phyloP scores from a whole-genome alignment of 108 stramenopile genomes.

The Chaetoceros muelleri region DNA sequence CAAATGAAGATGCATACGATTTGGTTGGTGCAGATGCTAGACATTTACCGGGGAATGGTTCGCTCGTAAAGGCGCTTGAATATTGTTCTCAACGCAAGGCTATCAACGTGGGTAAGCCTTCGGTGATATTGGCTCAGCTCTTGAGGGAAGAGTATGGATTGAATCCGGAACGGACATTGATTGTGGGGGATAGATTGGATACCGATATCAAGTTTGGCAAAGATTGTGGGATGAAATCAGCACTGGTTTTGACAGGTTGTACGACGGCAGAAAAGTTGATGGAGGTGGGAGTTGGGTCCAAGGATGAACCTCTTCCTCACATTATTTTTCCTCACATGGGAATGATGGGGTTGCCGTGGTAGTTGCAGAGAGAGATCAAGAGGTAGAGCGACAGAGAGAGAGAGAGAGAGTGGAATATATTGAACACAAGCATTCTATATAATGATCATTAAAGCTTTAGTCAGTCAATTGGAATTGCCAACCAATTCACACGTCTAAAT shows the following conservation, averaged over 20 bases:
- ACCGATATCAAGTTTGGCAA: slow-evolving; percentile 78
- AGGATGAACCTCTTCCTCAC: slow-evolving; percentile 37
- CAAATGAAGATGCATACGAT: slow-evolving; percentile 75
- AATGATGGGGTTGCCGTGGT: slow-evolving; percentile 13
- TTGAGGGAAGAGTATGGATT: slow-evolving; percentile 27
- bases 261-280: slow-evolving; percentile 38
- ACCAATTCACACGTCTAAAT: slow-evolving; percentile 15
- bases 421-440: too few species aligned
- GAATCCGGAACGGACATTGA: slow-evolving; percentile 37
- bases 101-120: slow-evolving; percentile 79
- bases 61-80: slow-evolving; percentile 56
- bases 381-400: background rate
- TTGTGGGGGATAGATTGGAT: slow-evolving; percentile 87
- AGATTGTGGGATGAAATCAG: slow-evolving; percentile 48
- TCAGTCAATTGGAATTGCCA: too few species aligned
- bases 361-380: too few species aligned
- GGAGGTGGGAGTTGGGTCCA: slow-evolving; percentile 14
- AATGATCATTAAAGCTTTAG: too few species aligned
- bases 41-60: slow-evolving; percentile 71
- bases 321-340: slow-evolving; percentile 57
- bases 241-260: slow-evolving; percentile 73
- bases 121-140: slow-evolving; percentile 31
- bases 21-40: slow-evolving; percentile 50
- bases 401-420: background rate
- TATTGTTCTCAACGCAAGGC: slow-evolving; percentile 40